Evolutionary conservation across 2,329 filamentous ascomycete genomes (phyloP).

Genomic region (Penicillium sp.): DNA sequence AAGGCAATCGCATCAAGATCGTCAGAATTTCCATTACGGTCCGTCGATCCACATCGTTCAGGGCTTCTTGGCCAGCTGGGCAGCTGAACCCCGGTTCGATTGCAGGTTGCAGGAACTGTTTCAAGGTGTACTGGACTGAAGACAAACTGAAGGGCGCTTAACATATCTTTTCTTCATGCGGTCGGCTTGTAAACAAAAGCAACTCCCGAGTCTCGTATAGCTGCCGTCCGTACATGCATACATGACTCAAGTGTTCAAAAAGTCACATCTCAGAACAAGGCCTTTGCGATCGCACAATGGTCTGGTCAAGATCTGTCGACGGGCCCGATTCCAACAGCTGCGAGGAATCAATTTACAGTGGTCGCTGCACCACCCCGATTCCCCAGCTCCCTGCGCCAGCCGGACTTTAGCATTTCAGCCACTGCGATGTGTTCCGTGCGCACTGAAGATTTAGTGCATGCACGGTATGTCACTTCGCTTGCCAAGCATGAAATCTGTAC

Average conservation of each 20-base stretch:
- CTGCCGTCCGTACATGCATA: not conserved
- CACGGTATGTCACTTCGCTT: conserved; percentile 25
- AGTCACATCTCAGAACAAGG: not conserved
- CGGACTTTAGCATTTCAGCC: conserved; percentile 25
- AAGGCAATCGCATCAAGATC: conserved; percentile 22
- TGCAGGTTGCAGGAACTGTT: too few relatives aligned
- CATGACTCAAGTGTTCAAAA: not conserved
- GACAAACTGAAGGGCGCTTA: not conserved
- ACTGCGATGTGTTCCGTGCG: conserved; percentile 23
- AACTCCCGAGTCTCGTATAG: not conserved
- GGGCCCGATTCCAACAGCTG: conserved; percentile 15
- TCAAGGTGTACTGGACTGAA: not conserved
- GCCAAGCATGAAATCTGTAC: conserved; percentile 14
- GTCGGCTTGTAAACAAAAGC: conserved; percentile 10
- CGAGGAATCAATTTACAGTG: conserved; percentile 22
- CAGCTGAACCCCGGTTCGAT: too few relatives aligned
- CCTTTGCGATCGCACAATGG: conserved; percentile 9
- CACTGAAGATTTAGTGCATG: conserved; percentile 23
- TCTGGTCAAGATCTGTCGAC: conserved; percentile 9
- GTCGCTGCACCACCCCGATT: conserved; percentile 19
- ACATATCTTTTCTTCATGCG: conserved; percentile 6
- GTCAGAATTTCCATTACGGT: conserved; percentile 13
- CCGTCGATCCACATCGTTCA: conserved; percentile 8
- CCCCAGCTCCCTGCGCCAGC: conserved; percentile 13
- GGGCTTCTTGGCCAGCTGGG: not conserved